A percentile compares a stretch with the other conserved stretches of the same genome.
Conservation (phyloP, 2,329 filamentous ascomycete species). For the Neurospora sp. region DNA sequence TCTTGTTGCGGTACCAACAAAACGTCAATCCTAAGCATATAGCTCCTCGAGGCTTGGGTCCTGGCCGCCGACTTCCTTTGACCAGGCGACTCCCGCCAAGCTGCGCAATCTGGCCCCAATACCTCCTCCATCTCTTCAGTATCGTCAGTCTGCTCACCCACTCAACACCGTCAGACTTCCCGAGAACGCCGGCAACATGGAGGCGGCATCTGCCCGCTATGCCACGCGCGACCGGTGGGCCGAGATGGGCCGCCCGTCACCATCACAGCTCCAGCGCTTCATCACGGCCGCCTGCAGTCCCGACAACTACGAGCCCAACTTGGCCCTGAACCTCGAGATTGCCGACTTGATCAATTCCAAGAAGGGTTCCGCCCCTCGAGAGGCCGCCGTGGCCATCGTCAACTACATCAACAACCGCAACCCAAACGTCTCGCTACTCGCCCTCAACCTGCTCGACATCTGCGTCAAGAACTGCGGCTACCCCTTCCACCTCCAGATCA, state of each 20-base stretch:
- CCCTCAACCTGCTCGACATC: constrained; percentile 87
- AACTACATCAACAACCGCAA: constrained; percentile 95
- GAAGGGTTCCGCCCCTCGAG: constrained; percentile 89
- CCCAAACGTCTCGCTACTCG: constrained; percentile 84
- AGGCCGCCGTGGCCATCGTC: constrained; percentile 88
- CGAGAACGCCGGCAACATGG: constrained; percentile 43
- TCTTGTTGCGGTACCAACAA: background rate
- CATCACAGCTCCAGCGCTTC: constrained; percentile 86
- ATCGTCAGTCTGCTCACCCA: background rate
- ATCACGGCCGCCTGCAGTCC: constrained; percentile 95
- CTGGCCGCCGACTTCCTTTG: background rate
- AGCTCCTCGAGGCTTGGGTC: background rate
- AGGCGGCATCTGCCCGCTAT: constrained; percentile 91
- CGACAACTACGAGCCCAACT: constrained; percentile 95
- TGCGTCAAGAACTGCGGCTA: constrained; percentile 99
- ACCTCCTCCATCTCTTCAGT: background rate
- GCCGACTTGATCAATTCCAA: constrained; percentile 94
- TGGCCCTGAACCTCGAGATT: constrained; percentile 93
- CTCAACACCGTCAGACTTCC: background rate
- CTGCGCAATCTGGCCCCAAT: background rate
- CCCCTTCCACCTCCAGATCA: constrained; percentile 96
- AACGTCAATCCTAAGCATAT: background rate
- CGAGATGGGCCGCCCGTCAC: constrained; percentile 60
- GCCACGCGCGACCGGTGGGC: constrained; percentile 90
- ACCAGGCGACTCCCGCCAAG: background rate